Percentiles rank a stretch among this genome's conserved stretches.
Conservation (phyloP, 305 asterid species). For the Striga hermonthica region DNA sequence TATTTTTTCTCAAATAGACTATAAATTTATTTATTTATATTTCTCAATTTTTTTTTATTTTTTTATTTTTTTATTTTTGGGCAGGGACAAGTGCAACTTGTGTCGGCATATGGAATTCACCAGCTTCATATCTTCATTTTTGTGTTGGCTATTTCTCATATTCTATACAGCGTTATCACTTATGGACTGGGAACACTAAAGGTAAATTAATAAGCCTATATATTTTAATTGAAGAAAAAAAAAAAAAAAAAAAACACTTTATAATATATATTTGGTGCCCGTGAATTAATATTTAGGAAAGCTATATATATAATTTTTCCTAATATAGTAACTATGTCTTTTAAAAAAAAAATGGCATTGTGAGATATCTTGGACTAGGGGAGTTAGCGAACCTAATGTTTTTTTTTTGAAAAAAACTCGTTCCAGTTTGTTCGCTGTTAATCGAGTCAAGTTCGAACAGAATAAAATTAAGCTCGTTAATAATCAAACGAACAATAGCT, state of each 20-base stretch:
- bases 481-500: too few relatives aligned
- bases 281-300: not conserved
- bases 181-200: conserved; percentile 62
- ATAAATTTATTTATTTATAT: not conserved
- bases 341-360: too few relatives aligned
- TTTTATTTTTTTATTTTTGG: not conserved
- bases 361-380: too few relatives aligned
- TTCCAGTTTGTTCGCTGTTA: too few relatives aligned
- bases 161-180: conserved; percentile 54
- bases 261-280: not conserved
- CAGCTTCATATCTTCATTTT: conserved; percentile 82
- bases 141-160: conserved; percentile 58
- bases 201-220: conserved; percentile 37
- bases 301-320: not conserved
- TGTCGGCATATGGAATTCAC: conserved; percentile 73
- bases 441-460: too few relatives aligned
- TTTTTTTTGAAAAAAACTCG: too few relatives aligned
- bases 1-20: too few relatives aligned
- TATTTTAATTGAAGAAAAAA: not conserved
- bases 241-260: not conserved
- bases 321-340: too few relatives aligned
- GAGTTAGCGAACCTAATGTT: too few relatives aligned
- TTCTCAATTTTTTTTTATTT: not conserved
- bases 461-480: too few relatives aligned
- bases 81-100: conserved; percentile 64